These are phyloP conservation scores for Diplocarpon mali DNA, from an alignment of 2,329 filamentous ascomycete species.

Conservation along the genomic window DNA sequence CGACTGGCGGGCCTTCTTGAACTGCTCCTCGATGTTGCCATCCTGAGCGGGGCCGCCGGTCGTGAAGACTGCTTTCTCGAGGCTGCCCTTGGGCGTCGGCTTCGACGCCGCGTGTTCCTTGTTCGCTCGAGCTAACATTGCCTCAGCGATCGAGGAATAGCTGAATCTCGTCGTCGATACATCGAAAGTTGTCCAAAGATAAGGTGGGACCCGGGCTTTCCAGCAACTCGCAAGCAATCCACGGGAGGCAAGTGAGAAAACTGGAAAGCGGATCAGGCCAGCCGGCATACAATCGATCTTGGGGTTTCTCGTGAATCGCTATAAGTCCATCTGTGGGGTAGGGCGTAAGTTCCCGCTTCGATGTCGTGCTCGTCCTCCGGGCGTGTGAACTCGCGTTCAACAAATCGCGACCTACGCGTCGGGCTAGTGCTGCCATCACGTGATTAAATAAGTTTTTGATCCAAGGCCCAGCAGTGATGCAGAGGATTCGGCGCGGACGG, in stretches of 20 bases:
- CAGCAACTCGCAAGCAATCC: conserved; percentile 22
- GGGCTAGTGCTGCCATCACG: conserved; percentile 2
- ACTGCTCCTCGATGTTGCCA: conserved; percentile 39
- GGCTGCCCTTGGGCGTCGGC: conserved; percentile 16
- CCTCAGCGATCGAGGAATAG: conserved; percentile 25
- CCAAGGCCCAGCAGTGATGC: no score
- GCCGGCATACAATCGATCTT: conserved; percentile 25
- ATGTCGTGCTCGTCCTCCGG: conserved; percentile 1
- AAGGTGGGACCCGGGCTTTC: conserved; percentile 16
- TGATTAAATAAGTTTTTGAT: not conserved
- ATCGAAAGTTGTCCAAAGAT: conserved; percentile 13
- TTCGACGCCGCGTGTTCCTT: conserved; percentile 15
- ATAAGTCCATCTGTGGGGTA: conserved; percentile 9
- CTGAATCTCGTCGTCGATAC: conserved; percentile 7
- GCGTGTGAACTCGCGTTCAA: conserved; percentile 2
- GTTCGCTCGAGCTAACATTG: conserved; percentile 27
- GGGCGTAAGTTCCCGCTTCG: not conserved
- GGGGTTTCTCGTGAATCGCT: conserved; percentile 8
- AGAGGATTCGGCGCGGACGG: not conserved
- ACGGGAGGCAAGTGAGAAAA: conserved; percentile 19
- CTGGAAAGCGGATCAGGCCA: conserved; percentile 19
- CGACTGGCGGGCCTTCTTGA: conserved; percentile 35
- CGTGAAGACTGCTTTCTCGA: conserved; percentile 42
- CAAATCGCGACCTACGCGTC: conserved; percentile 2
- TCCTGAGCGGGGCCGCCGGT: conserved; percentile 41